Conservation (phyloP, 2,329 filamentous ascomycete species). For the Colletotrichum limetticola region DNA sequence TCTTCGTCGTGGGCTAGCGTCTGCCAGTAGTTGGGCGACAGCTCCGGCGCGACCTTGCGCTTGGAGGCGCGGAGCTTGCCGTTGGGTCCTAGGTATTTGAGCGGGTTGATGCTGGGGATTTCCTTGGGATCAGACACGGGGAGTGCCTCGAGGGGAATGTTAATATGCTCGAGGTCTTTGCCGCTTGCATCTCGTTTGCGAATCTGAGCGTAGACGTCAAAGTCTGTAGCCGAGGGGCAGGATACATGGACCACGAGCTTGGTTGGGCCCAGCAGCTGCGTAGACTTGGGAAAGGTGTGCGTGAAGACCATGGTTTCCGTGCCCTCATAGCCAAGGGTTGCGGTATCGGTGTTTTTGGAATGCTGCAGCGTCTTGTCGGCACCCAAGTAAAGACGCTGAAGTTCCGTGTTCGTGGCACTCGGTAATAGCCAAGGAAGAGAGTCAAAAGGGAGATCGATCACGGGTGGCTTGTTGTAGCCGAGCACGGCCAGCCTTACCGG, state of each 20-base stretch:
- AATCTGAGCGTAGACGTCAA: slow-evolving; percentile 13
- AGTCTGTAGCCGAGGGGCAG: background rate
- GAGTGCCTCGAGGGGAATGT: slow-evolving; percentile 3
- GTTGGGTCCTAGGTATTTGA: slow-evolving; percentile 12
- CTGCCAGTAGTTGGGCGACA: background rate
- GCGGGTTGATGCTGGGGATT: slow-evolving; percentile 9
- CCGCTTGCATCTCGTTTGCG: slow-evolving; percentile 2
- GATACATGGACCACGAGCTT: slow-evolving; percentile 8
- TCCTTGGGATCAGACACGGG: background rate
- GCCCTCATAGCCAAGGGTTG: background rate
- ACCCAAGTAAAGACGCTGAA: background rate
- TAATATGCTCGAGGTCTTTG: slow-evolving; percentile 2
- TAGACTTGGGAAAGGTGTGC: background rate
- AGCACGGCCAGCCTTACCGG: slow-evolving; percentile 18
- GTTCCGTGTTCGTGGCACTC: background rate
- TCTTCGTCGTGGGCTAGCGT: slow-evolving; percentile 3
- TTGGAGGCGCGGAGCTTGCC: slow-evolving; percentile 6
- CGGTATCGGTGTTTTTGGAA: background rate
- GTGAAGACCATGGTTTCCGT: background rate
- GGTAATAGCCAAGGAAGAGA: background rate
- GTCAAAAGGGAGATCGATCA: background rate
- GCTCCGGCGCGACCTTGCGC: background rate
- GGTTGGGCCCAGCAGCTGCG: slow-evolving; percentile 1
- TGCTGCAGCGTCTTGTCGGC: background rate
- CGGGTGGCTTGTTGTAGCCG: slow-evolving; percentile 2